A percentile compares a stretch with the other conserved stretches of the same genome.
Evolutionary conservation across 176 grass and related monocot species (phyloP).

Genomic region (Tuctoria greenei): DNA sequence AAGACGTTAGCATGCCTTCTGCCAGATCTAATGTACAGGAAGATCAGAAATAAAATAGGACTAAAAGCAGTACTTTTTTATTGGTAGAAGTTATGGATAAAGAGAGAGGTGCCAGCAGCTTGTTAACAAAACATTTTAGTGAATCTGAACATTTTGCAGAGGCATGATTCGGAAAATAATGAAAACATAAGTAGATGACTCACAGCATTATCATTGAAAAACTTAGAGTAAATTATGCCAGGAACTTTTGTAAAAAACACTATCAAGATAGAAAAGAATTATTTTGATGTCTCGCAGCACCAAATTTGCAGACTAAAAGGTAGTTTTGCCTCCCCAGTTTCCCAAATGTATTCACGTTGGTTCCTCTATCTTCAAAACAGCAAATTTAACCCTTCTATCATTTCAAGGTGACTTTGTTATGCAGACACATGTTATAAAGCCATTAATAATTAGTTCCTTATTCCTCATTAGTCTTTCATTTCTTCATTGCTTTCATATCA

Average conservation of each 20-base stretch:
- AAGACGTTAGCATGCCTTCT: conserved; percentile 83
- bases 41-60: conserved; percentile 30
- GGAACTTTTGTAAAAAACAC: no score
- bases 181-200: neutral
- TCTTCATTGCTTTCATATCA: neutral
- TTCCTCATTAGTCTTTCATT: neutral
- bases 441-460: neutral
- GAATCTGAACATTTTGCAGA: conserved; percentile 1
- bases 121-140: conserved; percentile 1
- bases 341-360: neutral
- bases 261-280: conserved; percentile 7
- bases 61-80: neutral
- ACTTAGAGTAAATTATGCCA: no score
- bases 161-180: conserved; percentile 2
- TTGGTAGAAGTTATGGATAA: conserved; percentile 18
- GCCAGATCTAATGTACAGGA: conserved; percentile 58
- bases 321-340: neutral
- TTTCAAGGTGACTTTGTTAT: neutral
- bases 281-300: neutral
- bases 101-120: neutral
- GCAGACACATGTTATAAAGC: neutral
- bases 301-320: neutral
- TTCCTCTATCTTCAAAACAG: neutral
- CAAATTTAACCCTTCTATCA: neutral
- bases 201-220: no score